Base-by-base conservation (phyloP, 1,139 yeast species). In the Lodderomyces theae region DNA sequence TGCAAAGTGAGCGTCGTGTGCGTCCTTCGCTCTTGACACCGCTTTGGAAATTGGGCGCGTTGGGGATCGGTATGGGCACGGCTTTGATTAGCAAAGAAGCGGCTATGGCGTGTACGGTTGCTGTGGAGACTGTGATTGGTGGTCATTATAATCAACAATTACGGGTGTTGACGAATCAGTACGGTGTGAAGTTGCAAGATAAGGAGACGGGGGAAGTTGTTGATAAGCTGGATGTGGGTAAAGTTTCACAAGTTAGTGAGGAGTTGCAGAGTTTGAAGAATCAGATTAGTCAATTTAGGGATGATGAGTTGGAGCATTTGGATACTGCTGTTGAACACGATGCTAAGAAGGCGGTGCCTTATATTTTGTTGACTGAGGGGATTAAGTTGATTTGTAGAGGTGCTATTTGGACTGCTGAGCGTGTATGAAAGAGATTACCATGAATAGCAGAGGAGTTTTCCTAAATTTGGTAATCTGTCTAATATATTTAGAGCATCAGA, bases 61-160 rank as follows among this genome's bases (percentile, higher is more conserved):
- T 85, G 42, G 82, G 83, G 0, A 72, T 92, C 65, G 99, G 99
- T 2, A 80, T 80, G 1, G 85, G 83, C 1, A 92, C 98, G 0
- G 97, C 96, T 0, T 55, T 86, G 40, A 65, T 90, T 49, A 86
- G 96, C 21, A 87, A 88, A 55, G 96, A 92, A 58, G 97, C 97
- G 1, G 98, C 98, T 2, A 92, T 92, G 99, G 98, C 98, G 1
- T 94, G 99, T 58, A 92, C 99, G 0, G 97, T 90, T 46, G 98
- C 98, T 0, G 98, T 92, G 1, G 99, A 92, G 63, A 94, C 98
- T 0, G 97, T 94, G 2, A 94, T 92, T 61, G 99, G 98, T 2
- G 86, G 87, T 1, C 99, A 92, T 60, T 92, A 92, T 64, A 92
- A 94, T 56, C 82, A 83, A 47, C 99, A 92, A 61, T 68, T 92